Base-by-base conservation (phyloP, 495 filamentous ascomycete species). In the Penicillium argentinense region DNA sequence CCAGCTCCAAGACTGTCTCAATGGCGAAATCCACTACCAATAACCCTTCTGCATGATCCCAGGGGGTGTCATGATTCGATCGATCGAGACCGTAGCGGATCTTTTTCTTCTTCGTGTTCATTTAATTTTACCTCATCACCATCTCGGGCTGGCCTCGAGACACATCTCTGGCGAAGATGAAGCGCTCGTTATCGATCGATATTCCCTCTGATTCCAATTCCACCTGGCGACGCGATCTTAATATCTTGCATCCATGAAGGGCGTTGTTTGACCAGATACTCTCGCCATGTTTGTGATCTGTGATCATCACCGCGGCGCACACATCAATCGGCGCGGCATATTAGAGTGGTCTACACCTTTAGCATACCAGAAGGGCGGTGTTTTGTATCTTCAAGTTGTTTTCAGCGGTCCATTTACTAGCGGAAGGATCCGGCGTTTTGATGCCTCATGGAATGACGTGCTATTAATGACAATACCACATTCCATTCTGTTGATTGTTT, bases 141-240 rank as follows among this genome's bases (percentile, higher is more conserved):
- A 44, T 37, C 42, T 62, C 53, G 51, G 55, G 59, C 59, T 43
- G 59, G 59, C 40, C 59, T 62, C 51, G 45, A 59, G n/a, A n/a
- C n/a, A n/a, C n/a, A n/a, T n/a, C n/a, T n/a, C n/a, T n/a, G n/a
- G n/a, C n/a, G n/a, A n/a, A n/a, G n/a, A n/a, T n/a, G n/a, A n/a
- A n/a, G n/a, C n/a, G n/a, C n/a, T n/a, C n/a, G n/a, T n/a, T n/a
- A 36, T 36, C n/a, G 30, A 33, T 16, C 13, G n/a, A 4, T 14
- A 33, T 33, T 33, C n/a, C 14, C 9, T 9, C 33, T 18, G 8
- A n/a, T n/a, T n/a, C 21, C 45, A 11, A 24, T 25, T 14, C 4
- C 36, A 13, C 25, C 22, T 18, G 14, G 23, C 33, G 11, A 17
- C 34, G 29, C 45, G 45, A 39, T 43, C 53, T 49, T 52, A 52